Base-by-base conservation (phyloP, 352 stramenopile genomes). In the Pythium sukuiense region DNA sequence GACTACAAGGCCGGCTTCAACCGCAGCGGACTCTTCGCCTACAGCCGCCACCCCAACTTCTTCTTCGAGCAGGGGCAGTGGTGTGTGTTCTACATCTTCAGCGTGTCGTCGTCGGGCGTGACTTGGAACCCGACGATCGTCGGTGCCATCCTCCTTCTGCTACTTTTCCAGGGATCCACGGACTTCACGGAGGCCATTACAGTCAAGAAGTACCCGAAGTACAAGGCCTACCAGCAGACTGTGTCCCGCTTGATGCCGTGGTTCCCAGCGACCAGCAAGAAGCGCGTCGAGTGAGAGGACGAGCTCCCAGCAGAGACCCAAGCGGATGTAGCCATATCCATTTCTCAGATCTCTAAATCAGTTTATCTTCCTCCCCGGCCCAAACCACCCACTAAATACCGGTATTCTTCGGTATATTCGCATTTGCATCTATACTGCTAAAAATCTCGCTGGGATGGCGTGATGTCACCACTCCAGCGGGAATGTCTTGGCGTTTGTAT, bases 41-140 rank as follows among this genome's bases (percentile, higher is more conserved):
- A 97, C 72, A 92, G 93, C 41, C 89, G 92, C 48, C 96, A 98
- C 72, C 92, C 93, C n/a, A 97, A 97, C 62, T 98, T 98, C 76
- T 95, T 96, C 39, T 84, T 76, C 9, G 93, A 98, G 67, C 91
- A 97, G 70, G 74, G 63, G 11, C 72, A 97, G 49, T 98, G 93
- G 93, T 96, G 94, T 65, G 80, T 80, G 3, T 97, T 93, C 70
- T 97, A 97, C 67, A 61, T 96, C 5, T 98, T 98, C 71, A 89
- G 84, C 41, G 70, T 97, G n/a, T 73, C 84, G 50, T 73, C 85
- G 6, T 79, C 73, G 4, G 73, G 79, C 20, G 64, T 68, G 6
- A 46, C 56, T 33, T 60, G 83, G 50, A 97, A 98, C 73, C 88
- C 81, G 79, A 92, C 87, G 24, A 66, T 76, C 32, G 39, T 93